Base-by-base conservation (phyloP, 2,329 filamentous ascomycete species). In the Fonsecaea pedrosoi region DNA sequence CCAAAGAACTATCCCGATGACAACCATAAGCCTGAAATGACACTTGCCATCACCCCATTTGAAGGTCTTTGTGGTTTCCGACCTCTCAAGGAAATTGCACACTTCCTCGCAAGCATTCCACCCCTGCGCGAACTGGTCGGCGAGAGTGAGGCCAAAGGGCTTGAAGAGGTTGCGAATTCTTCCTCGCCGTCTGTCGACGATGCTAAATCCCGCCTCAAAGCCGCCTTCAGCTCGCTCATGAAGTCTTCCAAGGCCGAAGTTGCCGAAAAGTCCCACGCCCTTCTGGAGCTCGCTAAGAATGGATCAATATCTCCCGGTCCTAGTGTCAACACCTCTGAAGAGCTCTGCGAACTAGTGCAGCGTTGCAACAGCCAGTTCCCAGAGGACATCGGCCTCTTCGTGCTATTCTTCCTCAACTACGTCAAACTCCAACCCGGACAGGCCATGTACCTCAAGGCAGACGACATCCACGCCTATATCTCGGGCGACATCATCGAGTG, bases 11-110 rank as follows among this genome's bases (percentile, higher is more conserved):
- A 99, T 77, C 95, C 94, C 65, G 93, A 99, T 83, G 94, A 98
- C 83, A 99, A 99, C 82, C 95, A 99, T 85, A 99, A 99, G 82
- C 95, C 95, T 38, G 95, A 99, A 81, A 99, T 99, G 95, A 94
- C 95, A 69, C 97, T 99, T 78, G 95, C 95, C 69, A 90, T 99
- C 74, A 98, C 95, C 0, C 90, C 92, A 0, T 99, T 99, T 72
- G 94, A 98, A 77, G 95, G 95, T 0, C 86, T 99, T 38, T 99
- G 95, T 75, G 95, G 95, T 38, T 99, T 99, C 84, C 88, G 95
- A 9, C 95, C 95, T 0, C 83, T 97, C 25, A 83, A 82, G 4
- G 94, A 99, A 80, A 95, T 98, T 69, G 84, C 88, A 0, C 92
- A 96, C 77, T 98, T 98, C 78, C 83, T 96, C 37, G 81, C 87